These are phyloP conservation scores for Malassezia cuniculi DNA, from an alignment of 1,284 basidiomycete species.

Conservation along the genomic window DNA sequence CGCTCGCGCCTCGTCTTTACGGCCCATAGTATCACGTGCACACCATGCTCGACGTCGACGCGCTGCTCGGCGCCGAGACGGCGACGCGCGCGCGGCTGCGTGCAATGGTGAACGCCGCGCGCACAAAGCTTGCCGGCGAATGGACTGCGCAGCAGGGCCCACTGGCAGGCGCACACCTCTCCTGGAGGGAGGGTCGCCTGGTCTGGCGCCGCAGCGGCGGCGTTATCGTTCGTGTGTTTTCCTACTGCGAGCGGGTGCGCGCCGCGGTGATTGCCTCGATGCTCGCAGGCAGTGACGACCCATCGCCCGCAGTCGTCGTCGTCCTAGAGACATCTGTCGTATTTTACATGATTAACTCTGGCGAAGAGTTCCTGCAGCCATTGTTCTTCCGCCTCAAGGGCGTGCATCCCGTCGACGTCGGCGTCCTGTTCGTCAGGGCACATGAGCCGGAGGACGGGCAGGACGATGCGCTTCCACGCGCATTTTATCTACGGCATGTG, in stretches of 20 bases:
- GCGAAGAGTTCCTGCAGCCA: slow-evolving; percentile 24
- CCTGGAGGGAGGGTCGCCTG: neutral
- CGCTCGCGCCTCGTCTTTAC: neutral
- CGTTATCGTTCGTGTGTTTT: neutral
- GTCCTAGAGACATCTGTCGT: slow-evolving; percentile 26
- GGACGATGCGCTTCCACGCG: slow-evolving; percentile 16
- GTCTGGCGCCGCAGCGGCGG: slow-evolving; percentile 2
- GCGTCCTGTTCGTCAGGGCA: slow-evolving; percentile 27
- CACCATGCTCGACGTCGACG: neutral
- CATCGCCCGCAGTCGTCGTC: slow-evolving; percentile 28
- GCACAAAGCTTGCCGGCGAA: too few relatives aligned
- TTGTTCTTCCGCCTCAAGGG: slow-evolving; percentile 22
- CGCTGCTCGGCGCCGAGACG: neutral
- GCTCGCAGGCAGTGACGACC: neutral
- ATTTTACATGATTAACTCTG: slow-evolving; percentile 23
- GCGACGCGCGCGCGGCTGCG: slow-evolving; percentile 7
- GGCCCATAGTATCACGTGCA: neutral
- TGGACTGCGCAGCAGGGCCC: too few relatives aligned
- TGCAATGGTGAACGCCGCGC: slow-evolving; percentile 6
- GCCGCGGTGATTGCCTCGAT: slow-evolving; percentile 4
- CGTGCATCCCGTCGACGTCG: slow-evolving; percentile 20
- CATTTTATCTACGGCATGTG: slow-evolving; percentile 28
- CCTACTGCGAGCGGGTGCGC: slow-evolving; percentile 6
- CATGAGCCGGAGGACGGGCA: slow-evolving; percentile 21
- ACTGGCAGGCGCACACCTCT: slow-evolving; percentile 1